phyloP scores from a whole-genome alignment of 495 filamentous ascomycete species.

The Aspergillus egyptiacus region DNA sequence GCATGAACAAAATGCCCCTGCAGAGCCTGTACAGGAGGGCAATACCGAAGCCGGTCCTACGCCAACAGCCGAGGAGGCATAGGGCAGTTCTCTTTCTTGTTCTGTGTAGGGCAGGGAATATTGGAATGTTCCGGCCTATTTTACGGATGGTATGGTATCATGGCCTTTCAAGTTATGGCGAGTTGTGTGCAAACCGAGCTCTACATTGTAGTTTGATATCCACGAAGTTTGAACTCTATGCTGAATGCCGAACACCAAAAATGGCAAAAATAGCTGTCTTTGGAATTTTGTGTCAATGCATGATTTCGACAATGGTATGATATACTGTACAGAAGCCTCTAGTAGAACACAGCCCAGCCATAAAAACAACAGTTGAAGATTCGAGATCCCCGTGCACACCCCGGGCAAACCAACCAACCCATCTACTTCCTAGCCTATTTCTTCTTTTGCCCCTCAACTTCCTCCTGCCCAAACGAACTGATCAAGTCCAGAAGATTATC shows the following conservation, averaged over 20 bases:
- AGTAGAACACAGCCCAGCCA: constrained; percentile 10
- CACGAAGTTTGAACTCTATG: background rate
- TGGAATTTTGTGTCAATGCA: background rate
- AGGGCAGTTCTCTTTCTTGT: constrained; percentile 9
- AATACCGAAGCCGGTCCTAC: constrained; percentile 26
- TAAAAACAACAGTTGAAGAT: constrained; percentile 4
- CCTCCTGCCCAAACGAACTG: constrained; percentile 50
- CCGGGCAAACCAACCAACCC: background rate
- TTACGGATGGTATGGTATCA: constrained; percentile 10
- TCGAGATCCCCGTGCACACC: background rate
- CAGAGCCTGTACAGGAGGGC: constrained; percentile 22
- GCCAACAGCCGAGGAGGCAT: constrained; percentile 36
- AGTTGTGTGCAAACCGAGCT: constrained; percentile 14
- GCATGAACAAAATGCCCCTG: constrained; percentile 15
- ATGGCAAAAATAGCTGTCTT: background rate
- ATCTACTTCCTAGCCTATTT: constrained; percentile 2
- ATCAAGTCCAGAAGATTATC: constrained; percentile 69
- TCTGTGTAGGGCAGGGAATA: constrained; percentile 18
- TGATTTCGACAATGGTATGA: constrained; percentile 10
- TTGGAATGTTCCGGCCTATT: background rate
- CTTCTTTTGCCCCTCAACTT: constrained; percentile 30
- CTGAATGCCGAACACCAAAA: background rate
- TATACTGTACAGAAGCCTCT: constrained; percentile 18
- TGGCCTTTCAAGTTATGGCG: constrained; percentile 12
- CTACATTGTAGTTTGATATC: constrained; percentile 9